Conservation (phyloP, 768 basidiomycete genomes). For the Chalciporus chontae region DNA sequence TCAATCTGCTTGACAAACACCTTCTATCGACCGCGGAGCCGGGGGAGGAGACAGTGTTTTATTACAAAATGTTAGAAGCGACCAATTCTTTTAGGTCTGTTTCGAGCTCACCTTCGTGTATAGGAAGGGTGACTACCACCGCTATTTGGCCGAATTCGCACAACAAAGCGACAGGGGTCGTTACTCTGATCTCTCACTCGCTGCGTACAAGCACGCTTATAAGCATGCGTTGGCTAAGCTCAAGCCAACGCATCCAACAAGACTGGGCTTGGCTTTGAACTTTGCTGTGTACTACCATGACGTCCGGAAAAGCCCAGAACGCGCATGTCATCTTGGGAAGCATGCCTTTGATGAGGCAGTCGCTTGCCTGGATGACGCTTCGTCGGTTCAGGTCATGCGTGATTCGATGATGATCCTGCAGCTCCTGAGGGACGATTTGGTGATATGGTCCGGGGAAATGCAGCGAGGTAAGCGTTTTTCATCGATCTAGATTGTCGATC, state of each 20-base stretch:
- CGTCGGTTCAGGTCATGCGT: constrained; percentile 44
- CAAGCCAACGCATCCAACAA: constrained; percentile 77
- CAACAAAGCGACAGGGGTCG: constrained; percentile 63
- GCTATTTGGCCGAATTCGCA: constrained; percentile 86
- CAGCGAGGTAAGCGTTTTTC: constrained; percentile 33
- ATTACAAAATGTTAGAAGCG: constrained; percentile 73
- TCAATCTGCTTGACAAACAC: constrained; percentile 59
- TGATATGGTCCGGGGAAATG: constrained; percentile 83
- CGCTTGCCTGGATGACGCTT: constrained; percentile 47
- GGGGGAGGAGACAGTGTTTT: constrained; percentile 86
- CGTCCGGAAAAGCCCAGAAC: constrained; percentile 78
- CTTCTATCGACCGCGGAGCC: constrained; percentile 59
- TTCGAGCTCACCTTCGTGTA: constrained; percentile 5
- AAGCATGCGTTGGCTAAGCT: constrained; percentile 76
- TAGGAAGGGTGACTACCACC: constrained; percentile 89
- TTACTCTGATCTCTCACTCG: constrained; percentile 72
- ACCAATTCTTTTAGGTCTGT: background rate
- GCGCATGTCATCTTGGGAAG: constrained; percentile 86
- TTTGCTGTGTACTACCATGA: constrained; percentile 94
- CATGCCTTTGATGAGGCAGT: constrained; percentile 92
- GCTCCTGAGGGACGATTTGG: constrained; percentile 78
- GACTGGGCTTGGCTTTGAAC: constrained; percentile 84
- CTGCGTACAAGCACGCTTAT: constrained; percentile 83
- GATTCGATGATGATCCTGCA: constrained; percentile 86
- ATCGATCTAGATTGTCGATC: constrained; percentile 1